Percentiles rank a stretch among this genome's conserved stretches.
Conservation (phyloP, 78 protist genomes). For the Cavenderia fasciculata region DNA sequence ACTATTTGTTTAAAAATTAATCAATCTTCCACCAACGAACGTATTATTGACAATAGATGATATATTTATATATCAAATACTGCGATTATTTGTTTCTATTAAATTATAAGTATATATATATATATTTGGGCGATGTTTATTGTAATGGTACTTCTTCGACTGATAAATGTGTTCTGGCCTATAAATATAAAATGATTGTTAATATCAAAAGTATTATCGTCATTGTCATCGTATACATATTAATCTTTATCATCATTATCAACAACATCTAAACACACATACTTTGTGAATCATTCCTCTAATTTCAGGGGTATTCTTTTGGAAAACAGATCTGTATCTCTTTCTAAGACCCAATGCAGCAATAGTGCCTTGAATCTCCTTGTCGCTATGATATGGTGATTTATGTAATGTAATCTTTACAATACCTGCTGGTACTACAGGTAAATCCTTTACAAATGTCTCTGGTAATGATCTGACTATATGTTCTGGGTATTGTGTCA, state of each 20-base stretch:
- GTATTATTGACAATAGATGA: too few species aligned
- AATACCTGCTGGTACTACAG: slow-evolving; percentile 53
- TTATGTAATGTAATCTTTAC: slow-evolving; percentile 51
- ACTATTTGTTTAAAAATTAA: too few species aligned
- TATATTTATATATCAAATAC: too few species aligned
- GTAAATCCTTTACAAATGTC: neutral
- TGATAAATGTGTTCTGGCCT: slow-evolving; percentile 29
- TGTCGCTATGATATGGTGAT: neutral
- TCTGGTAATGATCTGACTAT: slow-evolving; percentile 5
- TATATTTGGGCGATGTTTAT: neutral
- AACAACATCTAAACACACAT: neutral
- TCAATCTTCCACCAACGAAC: too few species aligned
- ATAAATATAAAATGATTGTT: neutral
- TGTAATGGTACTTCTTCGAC: slow-evolving; percentile 36
- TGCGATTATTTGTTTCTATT: too few species aligned
- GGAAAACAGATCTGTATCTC: slow-evolving; percentile 23
- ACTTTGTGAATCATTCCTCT: slow-evolving; percentile 78
- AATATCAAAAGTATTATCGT: neutral
- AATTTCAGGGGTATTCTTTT: slow-evolving; percentile 68
- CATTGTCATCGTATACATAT: neutral
- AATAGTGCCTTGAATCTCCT: slow-evolving; percentile 22
- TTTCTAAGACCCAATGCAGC: slow-evolving; percentile 50
- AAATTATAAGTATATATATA: too few species aligned
- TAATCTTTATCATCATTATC: neutral
- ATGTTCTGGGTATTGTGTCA: slow-evolving; percentile 34